Conservation (phyloP, 495 filamentous ascomycete genomes). For the Talaromyces nanjingensis region DNA sequence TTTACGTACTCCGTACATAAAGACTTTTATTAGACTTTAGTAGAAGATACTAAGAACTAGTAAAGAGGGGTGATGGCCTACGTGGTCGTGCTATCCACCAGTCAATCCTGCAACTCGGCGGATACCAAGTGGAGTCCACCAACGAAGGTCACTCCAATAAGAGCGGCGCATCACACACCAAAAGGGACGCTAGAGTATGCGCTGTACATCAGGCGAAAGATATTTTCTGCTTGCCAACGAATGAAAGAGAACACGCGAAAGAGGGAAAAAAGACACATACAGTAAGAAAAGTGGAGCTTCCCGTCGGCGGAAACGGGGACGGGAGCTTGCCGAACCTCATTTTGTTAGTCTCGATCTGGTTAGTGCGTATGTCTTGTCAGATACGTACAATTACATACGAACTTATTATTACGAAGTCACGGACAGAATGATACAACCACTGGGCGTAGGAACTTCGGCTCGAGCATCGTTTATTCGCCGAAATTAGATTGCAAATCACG, state of each 20-base stretch:
- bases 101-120: slow-evolving; percentile 2
- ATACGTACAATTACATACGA: neutral
- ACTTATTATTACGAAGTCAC: neutral
- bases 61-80: slow-evolving; percentile 5
- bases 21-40: neutral
- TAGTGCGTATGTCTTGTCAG: neutral
- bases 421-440: neutral
- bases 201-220: neutral
- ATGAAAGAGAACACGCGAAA: neutral
- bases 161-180: neutral
- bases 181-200: neutral
- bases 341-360: neutral
- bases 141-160: neutral
- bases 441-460: neutral
- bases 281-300: neutral
- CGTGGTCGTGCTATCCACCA: slow-evolving; percentile 9
- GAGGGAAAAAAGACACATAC: neutral
- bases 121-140: neutral
- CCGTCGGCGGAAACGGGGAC: slow-evolving; percentile 3
- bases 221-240: neutral
- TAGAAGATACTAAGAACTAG: neutral
- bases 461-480: neutral
- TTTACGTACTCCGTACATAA: neutral
- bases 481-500: neutral
- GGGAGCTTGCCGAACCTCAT: slow-evolving; percentile 7